Conservation (phyloP, 2,329 filamentous ascomycete species). For the Talaromyces rugulosus region DNA sequence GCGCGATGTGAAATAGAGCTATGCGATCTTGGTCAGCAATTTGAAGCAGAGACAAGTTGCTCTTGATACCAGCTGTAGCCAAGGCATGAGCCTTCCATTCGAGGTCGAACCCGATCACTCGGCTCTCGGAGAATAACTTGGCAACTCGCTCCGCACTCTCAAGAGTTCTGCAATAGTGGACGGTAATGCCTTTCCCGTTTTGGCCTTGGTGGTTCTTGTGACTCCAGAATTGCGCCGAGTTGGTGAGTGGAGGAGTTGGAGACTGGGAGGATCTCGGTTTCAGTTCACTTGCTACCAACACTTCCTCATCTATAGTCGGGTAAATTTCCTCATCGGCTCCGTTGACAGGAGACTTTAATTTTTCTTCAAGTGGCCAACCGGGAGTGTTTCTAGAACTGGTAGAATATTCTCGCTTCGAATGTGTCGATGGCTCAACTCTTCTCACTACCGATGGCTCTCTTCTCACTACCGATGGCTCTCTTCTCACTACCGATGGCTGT, state of each 20-base stretch:
- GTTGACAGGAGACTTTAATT: background rate
- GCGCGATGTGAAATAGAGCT: constrained; percentile 74
- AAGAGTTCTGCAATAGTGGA: constrained; percentile 73
- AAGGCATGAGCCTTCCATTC: constrained; percentile 67
- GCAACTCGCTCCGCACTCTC: constrained; percentile 64
- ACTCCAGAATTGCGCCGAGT: constrained; percentile 26
- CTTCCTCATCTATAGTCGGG: background rate
- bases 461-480: background rate
- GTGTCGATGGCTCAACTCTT: background rate
- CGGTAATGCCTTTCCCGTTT: constrained; percentile 52
- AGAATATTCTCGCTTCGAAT: background rate
- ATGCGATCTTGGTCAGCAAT: constrained; percentile 73
- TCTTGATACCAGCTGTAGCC: constrained; percentile 50
- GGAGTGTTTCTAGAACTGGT: background rate
- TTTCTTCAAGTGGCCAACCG: background rate
- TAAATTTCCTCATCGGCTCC: background rate
- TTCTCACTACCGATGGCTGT: background rate
- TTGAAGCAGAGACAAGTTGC: constrained; percentile 78
- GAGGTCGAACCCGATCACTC: constrained; percentile 80
- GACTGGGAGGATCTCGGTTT: background rate
- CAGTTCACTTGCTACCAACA: background rate
- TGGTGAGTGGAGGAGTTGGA: background rate
- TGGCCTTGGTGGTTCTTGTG: constrained; percentile 43
- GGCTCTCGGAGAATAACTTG: constrained; percentile 63
- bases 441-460: background rate